Conservation (phyloP, 1,284 basidiomycete genomes). For the Retiboletus flavoniger region DNA sequence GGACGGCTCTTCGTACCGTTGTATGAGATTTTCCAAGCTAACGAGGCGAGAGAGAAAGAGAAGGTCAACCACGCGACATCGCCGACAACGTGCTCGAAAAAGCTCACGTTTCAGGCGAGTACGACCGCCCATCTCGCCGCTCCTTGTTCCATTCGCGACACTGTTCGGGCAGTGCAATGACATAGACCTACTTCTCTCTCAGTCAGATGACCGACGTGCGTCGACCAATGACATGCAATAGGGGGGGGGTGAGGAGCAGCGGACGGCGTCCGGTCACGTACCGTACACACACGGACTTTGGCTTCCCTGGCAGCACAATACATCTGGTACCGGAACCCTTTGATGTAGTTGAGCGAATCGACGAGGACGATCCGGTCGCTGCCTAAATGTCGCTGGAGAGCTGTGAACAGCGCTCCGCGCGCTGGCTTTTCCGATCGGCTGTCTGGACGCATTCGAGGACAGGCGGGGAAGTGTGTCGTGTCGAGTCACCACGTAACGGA, state of each 20-base stretch:
- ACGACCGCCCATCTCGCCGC: constrained; percentile 51
- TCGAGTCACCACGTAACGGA: neutral
- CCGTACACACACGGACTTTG: constrained; percentile 84
- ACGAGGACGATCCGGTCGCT: constrained; percentile 81
- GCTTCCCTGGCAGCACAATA: constrained; percentile 93
- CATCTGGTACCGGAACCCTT: constrained; percentile 95
- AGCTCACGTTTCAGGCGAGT: constrained; percentile 70
- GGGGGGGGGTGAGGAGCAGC: neutral
- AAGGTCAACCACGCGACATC: neutral
- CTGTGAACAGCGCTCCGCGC: constrained; percentile 83
- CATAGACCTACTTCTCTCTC: constrained; percentile 56
- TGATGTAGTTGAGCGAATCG: constrained; percentile 95
- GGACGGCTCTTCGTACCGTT: constrained; percentile 93
- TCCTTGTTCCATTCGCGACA: constrained; percentile 76
- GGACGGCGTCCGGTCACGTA: constrained; percentile 44
- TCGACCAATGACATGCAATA: neutral
- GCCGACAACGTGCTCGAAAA: constrained; percentile 8
- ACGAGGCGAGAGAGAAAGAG: neutral
- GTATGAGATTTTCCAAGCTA: constrained; percentile 87
- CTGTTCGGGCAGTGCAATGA: constrained; percentile 75
- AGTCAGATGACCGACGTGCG: neutral
- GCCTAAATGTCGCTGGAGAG: constrained; percentile 75
- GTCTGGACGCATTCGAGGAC: constrained; percentile 46
- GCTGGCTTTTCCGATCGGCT: constrained; percentile 87
- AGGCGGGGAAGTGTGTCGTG: neutral